phyloP scores from a whole-genome alignment of 176 grass and related monocot genomes.

The Triticum timopheevii region DNA sequence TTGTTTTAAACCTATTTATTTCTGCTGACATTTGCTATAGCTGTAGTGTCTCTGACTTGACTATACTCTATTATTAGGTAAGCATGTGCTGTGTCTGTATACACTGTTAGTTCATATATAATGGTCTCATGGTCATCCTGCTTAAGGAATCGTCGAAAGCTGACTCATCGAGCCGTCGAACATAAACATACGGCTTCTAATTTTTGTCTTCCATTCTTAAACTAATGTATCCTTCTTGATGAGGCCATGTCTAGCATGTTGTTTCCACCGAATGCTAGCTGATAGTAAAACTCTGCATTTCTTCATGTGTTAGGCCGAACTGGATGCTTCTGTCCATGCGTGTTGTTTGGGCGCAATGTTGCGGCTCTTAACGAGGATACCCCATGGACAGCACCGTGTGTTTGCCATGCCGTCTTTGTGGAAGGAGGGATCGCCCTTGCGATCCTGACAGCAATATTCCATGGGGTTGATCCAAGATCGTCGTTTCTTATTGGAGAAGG shows the following conservation, averaged over 20 bases:
- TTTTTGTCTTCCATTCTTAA: neutral
- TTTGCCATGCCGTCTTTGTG: constrained; percentile 82
- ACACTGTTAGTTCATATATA: neutral
- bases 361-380: constrained; percentile 74
- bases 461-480: constrained; percentile 78
- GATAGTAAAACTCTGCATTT: neutral
- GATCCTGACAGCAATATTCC: constrained; percentile 65
- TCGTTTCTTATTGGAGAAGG: constrained; percentile 87
- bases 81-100: neutral
- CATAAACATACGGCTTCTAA: neutral
- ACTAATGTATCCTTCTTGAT: neutral
- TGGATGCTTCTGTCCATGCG: constrained; percentile 83
- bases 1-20: neutral
- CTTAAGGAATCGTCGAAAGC: neutral
- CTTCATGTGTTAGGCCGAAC: constrained; percentile 61
- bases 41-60: neutral
- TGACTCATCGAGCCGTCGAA: neutral
- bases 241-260: neutral
- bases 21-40: neutral
- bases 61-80: neutral
- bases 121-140: neutral
- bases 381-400: constrained; percentile 72
- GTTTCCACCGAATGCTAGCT: neutral
- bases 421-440: constrained; percentile 80
- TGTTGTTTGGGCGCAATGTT: constrained; percentile 81